These are phyloP conservation scores for Cutaneotrichosporon dermatis DNA, from an alignment of 1,284 basidiomycete genomes.

Conservation along the genomic window DNA sequence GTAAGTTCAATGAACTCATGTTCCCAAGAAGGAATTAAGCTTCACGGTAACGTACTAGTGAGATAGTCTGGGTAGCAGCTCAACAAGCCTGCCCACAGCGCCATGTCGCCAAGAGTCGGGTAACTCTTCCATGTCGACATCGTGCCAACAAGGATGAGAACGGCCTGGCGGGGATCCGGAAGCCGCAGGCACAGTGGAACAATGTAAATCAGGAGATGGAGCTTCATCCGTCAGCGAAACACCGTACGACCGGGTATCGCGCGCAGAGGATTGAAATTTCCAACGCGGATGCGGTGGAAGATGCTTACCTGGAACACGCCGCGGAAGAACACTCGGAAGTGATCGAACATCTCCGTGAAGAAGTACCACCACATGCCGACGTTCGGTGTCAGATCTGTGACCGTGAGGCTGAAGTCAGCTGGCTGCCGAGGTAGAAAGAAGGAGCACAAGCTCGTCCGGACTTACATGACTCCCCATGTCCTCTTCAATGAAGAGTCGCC, in stretches of 20 bases:
- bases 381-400: slow-evolving; percentile 87
- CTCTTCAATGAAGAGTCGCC: slow-evolving; percentile 60
- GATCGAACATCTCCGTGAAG: slow-evolving; percentile 99
- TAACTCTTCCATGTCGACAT: slow-evolving; percentile 87
- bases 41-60: not conserved
- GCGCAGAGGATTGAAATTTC: too few relatives aligned
- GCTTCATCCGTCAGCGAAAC: slow-evolving; percentile 48
- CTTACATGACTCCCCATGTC: slow-evolving; percentile 81
- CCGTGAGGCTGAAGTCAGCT: slow-evolving; percentile 51
- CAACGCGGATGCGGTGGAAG: too few relatives aligned
- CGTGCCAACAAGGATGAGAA: slow-evolving; percentile 71
- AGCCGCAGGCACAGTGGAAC: slow-evolving; percentile 83
- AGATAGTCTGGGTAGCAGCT: slow-evolving; percentile 69
- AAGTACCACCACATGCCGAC: slow-evolving; percentile 98
- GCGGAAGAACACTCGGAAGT: slow-evolving; percentile 92
- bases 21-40: too few relatives aligned
- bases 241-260: too few relatives aligned
- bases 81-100: slow-evolving; percentile 75
- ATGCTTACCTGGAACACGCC: slow-evolving; percentile 81
- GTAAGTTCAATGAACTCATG: too few relatives aligned
- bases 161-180: slow-evolving; percentile 78
- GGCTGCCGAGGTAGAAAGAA: too few relatives aligned
- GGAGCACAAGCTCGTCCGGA: slow-evolving; percentile 12
- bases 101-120: slow-evolving; percentile 81
- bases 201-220: slow-evolving; percentile 80